A percentile compares a stretch with the other conserved stretches of the same genome.
Evolutionary conservation across 306 rosid genomes (phyloP).

Genomic region (Cicer cuneatum): DNA sequence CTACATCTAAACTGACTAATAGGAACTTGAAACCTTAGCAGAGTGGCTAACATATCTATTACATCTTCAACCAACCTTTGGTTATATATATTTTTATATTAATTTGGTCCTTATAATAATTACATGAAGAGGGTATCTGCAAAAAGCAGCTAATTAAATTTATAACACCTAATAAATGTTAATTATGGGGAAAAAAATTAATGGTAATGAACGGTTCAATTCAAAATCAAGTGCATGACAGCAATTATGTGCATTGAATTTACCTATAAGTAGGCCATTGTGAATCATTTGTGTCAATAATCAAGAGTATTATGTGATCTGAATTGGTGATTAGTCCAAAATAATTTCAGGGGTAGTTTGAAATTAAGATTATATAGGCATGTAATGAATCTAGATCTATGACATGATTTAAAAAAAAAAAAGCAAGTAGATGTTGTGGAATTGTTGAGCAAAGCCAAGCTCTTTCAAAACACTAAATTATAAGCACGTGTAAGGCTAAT

Average conservation of each 20-base stretch:
- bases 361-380: conserved; percentile 11
- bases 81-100: not conserved
- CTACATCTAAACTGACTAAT: conserved; percentile 52
- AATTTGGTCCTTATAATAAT: conserved; percentile 27
- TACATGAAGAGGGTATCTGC: conserved; percentile 38
- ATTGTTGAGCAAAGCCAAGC: conserved; percentile 41
- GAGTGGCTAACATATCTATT: conserved; percentile 51
- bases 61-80: conserved; percentile 45
- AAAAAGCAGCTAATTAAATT: conserved; percentile 38
- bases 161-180: conserved; percentile 24
- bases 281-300: conserved; percentile 39
- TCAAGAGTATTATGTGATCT: conserved; percentile 26
- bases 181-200: conserved; percentile 13
- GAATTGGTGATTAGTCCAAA: conserved; percentile 34
- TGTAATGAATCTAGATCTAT: conserved; percentile 43
- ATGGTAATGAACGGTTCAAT: conserved; percentile 32
- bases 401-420: not conserved
- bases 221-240: conserved; percentile 39
- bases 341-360: conserved; percentile 40
- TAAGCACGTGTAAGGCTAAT: conserved; percentile 37
- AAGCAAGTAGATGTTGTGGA: conserved; percentile 38
- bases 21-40: conserved; percentile 45
- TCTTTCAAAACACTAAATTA: conserved; percentile 33
- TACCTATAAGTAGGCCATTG: conserved; percentile 44
- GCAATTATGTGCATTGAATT: conserved; percentile 46